These are phyloP conservation scores for Lathyrus aphaca DNA, from an alignment of 306 rosid species.

Conservation along the genomic window DNA sequence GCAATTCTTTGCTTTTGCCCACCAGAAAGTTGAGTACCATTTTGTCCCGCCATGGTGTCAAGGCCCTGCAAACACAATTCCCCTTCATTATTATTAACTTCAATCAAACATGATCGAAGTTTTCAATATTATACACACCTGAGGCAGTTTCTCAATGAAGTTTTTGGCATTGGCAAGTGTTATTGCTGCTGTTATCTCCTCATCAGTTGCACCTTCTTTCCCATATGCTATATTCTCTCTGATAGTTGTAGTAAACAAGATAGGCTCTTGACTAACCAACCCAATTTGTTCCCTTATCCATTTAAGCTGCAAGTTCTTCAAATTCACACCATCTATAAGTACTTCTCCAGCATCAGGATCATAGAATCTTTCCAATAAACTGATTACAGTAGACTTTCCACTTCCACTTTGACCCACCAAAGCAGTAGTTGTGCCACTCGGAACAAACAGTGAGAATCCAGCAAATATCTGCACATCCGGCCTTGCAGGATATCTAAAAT, in stretches of 20 bases:
- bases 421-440: conserved; percentile 73
- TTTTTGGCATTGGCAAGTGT: conserved; percentile 86
- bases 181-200: conserved; percentile 62
- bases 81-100: not conserved
- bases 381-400: conserved; percentile 85
- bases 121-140: conserved; percentile 43
- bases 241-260: conserved; percentile 64
- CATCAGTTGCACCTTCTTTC: conserved; percentile 75
- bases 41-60: conserved; percentile 83
- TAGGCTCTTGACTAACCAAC: conserved; percentile 88
- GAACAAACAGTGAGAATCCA: conserved; percentile 72
- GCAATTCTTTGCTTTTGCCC: conserved; percentile 99
- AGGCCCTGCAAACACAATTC: conserved; percentile 61
- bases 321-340: conserved; percentile 71
- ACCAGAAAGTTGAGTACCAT: conserved; percentile 91
- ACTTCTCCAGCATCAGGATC: conserved; percentile 88
- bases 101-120: conserved; percentile 10
- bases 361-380: conserved; percentile 80
- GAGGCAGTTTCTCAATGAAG: conserved; percentile 75
- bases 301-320: conserved; percentile 60
- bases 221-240: conserved; percentile 81
- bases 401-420: conserved; percentile 97
- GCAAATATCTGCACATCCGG: conserved; percentile 74
- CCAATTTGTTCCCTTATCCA: conserved; percentile 85
- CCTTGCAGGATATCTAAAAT: conserved; percentile 82